Evolutionary conservation across 352 stramenopile species (phyloP).

Genomic region (Globisporangium irregulare): DNA sequence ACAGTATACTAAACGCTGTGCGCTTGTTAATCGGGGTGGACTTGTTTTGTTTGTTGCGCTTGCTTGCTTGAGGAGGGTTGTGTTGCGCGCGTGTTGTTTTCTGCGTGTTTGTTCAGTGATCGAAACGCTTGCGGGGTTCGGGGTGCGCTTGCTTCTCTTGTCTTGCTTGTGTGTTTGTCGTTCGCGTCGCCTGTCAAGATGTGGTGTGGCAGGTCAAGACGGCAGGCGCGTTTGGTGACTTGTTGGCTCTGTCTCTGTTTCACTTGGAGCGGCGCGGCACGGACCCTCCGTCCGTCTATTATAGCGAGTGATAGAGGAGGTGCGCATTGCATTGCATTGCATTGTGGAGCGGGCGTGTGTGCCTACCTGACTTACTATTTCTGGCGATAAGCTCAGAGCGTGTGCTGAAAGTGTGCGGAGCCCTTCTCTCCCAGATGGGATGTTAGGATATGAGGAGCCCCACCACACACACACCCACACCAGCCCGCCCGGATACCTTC

Average conservation of each 20-base stretch:
- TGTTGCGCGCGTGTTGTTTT: slow-evolving; percentile 1
- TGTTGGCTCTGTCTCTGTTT: background rate
- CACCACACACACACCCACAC: too few species aligned
- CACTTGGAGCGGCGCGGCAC: background rate
- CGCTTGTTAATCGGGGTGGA: slow-evolving; percentile 7
- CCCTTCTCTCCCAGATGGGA: slow-evolving; percentile 1
- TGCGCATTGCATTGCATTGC: background rate
- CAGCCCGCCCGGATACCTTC: background rate
- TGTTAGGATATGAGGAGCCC: background rate
- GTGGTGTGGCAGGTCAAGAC: background rate
- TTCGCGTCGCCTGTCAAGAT: background rate
- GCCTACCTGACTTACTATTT: background rate
- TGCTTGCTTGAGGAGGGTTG: slow-evolving; percentile 3
- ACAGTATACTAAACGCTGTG: background rate
- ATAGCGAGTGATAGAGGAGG: background rate
- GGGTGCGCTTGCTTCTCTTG: background rate
- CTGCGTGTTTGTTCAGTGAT: slow-evolving; percentile 5
- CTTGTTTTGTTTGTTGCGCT: background rate
- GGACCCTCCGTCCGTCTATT: background rate
- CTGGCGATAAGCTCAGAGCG: slow-evolving; percentile 17
- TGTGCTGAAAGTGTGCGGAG: background rate
- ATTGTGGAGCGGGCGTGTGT: background rate
- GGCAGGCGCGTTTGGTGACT: background rate
- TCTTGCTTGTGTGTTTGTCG: background rate
- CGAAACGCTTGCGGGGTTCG: background rate